Evolutionary conservation across 768 basidiomycete genomes (phyloP).

Genomic region (Galerina sulciceps): DNA sequence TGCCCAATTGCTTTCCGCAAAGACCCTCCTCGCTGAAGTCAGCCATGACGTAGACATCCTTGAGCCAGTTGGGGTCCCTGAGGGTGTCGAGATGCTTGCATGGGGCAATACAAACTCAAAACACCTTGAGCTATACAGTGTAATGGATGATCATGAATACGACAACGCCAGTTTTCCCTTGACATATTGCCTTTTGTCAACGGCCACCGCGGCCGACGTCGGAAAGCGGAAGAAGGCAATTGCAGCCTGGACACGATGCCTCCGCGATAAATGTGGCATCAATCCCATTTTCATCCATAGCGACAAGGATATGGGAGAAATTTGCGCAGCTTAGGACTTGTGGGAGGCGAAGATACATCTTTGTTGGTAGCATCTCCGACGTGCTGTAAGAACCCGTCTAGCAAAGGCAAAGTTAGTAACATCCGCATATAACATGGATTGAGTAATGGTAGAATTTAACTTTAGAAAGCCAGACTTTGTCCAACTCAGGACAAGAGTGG

Average conservation of each 20-base stretch:
- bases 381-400: conserved; percentile 19
- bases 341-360: conserved; percentile 24
- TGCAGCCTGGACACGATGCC: conserved; percentile 15
- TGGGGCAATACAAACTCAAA: conserved; percentile 29
- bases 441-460: conserved; percentile 16
- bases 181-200: conserved; percentile 27
- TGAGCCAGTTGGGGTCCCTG: conserved; percentile 10
- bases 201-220: conserved; percentile 18
- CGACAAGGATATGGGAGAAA: conserved; percentile 24
- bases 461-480: conserved; percentile 20
- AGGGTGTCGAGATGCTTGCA: conserved; percentile 27
- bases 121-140: conserved; percentile 25
- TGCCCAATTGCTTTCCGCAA: conserved; percentile 26
- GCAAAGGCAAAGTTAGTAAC: conserved; percentile 23
- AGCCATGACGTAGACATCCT: conserved; percentile 26
- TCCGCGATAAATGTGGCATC: conserved; percentile 14
- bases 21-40: conserved; percentile 23
- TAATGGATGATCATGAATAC: conserved; percentile 19
- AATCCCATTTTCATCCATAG: conserved; percentile 16
- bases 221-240: conserved; percentile 23
- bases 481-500: conserved; percentile 16
- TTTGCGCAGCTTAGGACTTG: conserved; percentile 11
- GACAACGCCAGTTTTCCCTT: conserved; percentile 29
- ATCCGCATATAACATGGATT: conserved; percentile 23
- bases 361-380: conserved; percentile 26